Conservation (phyloP, 345 rosid species). For the Pugionium dolabratum region DNA sequence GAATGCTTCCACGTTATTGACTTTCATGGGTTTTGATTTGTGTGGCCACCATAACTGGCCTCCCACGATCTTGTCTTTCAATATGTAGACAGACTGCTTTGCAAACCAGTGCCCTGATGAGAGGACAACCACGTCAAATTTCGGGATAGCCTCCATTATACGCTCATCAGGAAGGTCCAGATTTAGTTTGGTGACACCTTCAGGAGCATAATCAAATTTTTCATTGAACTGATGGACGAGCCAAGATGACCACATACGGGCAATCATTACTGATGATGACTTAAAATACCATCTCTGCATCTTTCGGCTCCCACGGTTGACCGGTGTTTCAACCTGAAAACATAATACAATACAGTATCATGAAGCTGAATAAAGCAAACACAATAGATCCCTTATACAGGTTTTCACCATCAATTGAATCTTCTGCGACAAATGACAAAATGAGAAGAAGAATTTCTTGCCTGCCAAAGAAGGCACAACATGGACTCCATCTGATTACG, state of each 20-base stretch:
- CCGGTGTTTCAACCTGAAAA: constrained; percentile 87
- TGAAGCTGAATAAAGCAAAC: neutral
- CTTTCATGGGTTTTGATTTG: constrained; percentile 64
- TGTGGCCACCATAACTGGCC: constrained; percentile 96
- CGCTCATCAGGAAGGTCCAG: constrained; percentile 78
- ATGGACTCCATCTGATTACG: constrained; percentile 98
- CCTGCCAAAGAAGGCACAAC: constrained; percentile 99
- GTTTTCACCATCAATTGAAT: neutral
- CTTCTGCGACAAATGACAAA: neutral
- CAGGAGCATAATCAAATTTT: constrained; percentile 65
- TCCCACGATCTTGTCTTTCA: constrained; percentile 84
- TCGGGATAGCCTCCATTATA: constrained; percentile 68
- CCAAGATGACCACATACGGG: constrained; percentile 98
- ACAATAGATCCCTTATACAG: neutral
- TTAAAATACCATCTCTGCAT: constrained; percentile 86
- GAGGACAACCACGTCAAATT: constrained; percentile 73
- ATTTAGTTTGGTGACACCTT: constrained; percentile 77
- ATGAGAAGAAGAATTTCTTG: constrained; percentile 42
- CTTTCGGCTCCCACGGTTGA: constrained; percentile 78
- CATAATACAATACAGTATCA: neutral
- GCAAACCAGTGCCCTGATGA: constrained; percentile 99
- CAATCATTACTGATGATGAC: constrained; percentile 69
- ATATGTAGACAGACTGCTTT: constrained; percentile 82
- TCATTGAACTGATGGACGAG: constrained; percentile 73
- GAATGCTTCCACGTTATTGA: constrained; percentile 82